phyloP scores from a whole-genome alignment of 768 basidiomycete species.

The Amanita pallidorosea region DNA sequence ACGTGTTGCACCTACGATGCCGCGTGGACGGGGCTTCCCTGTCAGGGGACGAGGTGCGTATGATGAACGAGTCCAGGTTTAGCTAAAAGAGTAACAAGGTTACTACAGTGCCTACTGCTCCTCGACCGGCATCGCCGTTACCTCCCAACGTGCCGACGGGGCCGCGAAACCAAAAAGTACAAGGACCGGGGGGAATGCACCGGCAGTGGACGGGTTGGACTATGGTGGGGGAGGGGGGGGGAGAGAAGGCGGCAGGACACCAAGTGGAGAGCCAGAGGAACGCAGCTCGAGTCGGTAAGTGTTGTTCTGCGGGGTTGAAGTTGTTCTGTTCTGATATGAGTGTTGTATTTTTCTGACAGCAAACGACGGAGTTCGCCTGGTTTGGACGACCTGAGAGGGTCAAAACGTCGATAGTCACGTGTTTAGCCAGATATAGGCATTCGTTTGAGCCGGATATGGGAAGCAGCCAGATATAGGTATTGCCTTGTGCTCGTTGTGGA shows the following conservation, averaged over 20 bases:
- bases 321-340: not conserved
- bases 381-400: conserved; percentile 54
- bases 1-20: conserved; percentile 27
- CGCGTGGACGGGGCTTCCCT: conserved; percentile 31
- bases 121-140: conserved; percentile 70
- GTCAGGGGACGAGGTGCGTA: conserved; percentile 26
- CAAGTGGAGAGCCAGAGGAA: conserved; percentile 61
- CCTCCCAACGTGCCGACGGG: conserved; percentile 85
- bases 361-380: conserved; percentile 70
- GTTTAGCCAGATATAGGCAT: not conserved
- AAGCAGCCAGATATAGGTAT: not conserved
- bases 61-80: not conserved
- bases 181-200: conserved; percentile 81
- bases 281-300: conserved; percentile 47
- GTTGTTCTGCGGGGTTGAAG: not conserved
- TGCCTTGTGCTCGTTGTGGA: conserved; percentile 1
- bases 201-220: conserved; percentile 82
- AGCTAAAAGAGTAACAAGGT: not conserved
- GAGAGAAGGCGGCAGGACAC: conserved; percentile 39
- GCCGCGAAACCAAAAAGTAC: conserved; percentile 82
- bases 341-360: conserved; percentile 21
- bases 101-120: conserved; percentile 36
- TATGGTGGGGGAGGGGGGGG: conserved; percentile 53
- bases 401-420: conserved; percentile 48
- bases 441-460: conserved; percentile 1